Evolutionary conservation across 2,329 filamentous ascomycete genomes (phyloP).

Genomic region (Aspergillus costaricaensis): DNA sequence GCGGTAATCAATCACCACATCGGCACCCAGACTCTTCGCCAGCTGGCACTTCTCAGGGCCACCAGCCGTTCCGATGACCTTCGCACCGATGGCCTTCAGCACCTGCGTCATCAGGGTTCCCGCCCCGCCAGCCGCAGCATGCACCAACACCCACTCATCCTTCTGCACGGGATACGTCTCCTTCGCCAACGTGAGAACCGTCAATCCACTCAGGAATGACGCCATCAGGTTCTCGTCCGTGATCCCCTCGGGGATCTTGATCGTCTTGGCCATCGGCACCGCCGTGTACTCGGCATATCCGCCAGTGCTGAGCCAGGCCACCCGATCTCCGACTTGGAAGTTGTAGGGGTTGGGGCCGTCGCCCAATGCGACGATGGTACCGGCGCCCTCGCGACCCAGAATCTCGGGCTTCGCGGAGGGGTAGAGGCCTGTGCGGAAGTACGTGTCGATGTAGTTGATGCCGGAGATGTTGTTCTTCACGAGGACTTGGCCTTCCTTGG

Average conservation of each 20-base stretch:
- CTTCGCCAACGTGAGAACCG: slow-evolving; percentile 74
- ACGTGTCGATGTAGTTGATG: slow-evolving; percentile 89
- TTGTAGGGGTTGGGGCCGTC: slow-evolving; percentile 52
- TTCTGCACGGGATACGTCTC: slow-evolving; percentile 71
- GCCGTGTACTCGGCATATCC: slow-evolving; percentile 64
- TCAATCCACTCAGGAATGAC: slow-evolving; percentile 76
- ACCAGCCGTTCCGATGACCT: slow-evolving; percentile 76
- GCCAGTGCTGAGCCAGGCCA: slow-evolving; percentile 65
- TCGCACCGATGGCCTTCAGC: slow-evolving; percentile 70
- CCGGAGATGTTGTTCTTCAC: slow-evolving; percentile 79
- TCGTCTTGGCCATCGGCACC: slow-evolving; percentile 54
- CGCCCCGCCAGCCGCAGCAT: slow-evolving; percentile 83
- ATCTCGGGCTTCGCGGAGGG: slow-evolving; percentile 69
- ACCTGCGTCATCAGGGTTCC: slow-evolving; percentile 75
- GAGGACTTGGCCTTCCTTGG: slow-evolving; percentile 70
- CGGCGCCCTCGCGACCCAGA: slow-evolving; percentile 77
- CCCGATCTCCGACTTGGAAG: slow-evolving; percentile 68
- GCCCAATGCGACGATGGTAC: slow-evolving; percentile 66
- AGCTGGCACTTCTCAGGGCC: slow-evolving; percentile 71
- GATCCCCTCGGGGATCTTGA: slow-evolving; percentile 66
- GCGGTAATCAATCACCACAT: slow-evolving; percentile 75
- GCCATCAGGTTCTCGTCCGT: slow-evolving; percentile 66
- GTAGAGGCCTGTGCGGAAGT: slow-evolving; percentile 87
- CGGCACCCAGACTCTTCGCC: slow-evolving; percentile 67
- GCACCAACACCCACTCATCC: slow-evolving; percentile 80